phyloP scores from a whole-genome alignment of 2,329 filamentous ascomycete species.

The Epichloe brachyelytri region DNA sequence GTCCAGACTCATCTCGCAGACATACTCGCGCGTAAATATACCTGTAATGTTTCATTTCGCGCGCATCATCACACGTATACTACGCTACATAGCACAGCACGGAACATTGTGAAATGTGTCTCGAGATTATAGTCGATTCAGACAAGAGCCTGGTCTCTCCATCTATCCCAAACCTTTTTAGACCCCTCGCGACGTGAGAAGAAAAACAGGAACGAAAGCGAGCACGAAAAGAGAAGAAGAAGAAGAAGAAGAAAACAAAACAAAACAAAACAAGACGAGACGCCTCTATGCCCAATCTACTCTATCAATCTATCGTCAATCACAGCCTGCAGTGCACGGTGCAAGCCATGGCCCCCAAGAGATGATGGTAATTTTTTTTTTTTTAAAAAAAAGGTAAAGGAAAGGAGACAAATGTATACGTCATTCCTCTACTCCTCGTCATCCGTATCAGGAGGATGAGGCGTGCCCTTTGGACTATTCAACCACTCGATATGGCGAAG shows the following conservation, averaged over 20 bases:
- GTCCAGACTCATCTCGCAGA: no score
- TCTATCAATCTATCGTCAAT: background rate
- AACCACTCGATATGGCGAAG: slow-evolving; percentile 79
- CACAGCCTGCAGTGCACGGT: background rate
- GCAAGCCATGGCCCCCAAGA: no score
- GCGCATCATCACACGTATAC: no score
- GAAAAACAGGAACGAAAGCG: background rate
- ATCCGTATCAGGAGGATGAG: slow-evolving; percentile 63
- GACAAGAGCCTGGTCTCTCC: background rate
- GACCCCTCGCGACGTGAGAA: background rate
- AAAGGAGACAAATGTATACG: background rate
- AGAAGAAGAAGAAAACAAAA: no score
- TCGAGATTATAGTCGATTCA: no score
- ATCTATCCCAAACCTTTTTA: background rate
- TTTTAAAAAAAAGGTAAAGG: background rate
- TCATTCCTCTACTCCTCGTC: slow-evolving; percentile 42
- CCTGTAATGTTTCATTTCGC: no score
- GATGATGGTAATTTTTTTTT: no score
- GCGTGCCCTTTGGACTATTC: slow-evolving; percentile 74
- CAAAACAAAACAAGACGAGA: background rate
- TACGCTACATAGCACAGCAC: no score
- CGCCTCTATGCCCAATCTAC: slow-evolving; percentile 1
- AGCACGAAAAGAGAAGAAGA: background rate
- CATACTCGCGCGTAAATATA: no score
- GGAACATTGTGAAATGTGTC: no score